phyloP scores from a whole-genome alignment of 129 eudicot species.

The Artemisia argyi region DNA sequence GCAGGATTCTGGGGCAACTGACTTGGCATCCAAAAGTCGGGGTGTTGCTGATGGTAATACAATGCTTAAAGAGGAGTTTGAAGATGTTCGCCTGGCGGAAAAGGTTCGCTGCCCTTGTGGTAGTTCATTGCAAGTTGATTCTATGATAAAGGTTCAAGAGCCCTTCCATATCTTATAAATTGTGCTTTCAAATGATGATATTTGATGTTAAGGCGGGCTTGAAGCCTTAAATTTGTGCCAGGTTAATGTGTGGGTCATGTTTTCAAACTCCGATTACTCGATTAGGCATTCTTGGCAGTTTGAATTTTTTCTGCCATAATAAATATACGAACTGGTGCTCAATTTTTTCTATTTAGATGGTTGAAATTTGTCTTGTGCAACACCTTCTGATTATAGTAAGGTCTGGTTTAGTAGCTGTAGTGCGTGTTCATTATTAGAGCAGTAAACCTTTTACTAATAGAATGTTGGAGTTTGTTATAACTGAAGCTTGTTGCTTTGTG shows the following conservation, averaged over 20 bases:
- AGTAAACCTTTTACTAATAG: no score
- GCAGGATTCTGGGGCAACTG: constrained; percentile 87
- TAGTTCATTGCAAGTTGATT: constrained; percentile 61
- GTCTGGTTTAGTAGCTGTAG: no score
- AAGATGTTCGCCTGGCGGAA: constrained; percentile 56
- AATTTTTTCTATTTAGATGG: no score
- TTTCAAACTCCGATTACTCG: no score
- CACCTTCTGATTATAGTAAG: no score
- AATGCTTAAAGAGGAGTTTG: constrained; percentile 66
- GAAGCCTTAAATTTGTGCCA: not conserved
- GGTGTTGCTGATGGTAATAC: constrained; percentile 43
- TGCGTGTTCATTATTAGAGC: no score
- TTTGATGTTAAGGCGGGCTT: constrained; percentile 11
- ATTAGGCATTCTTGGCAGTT: no score
- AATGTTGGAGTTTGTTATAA: no score
- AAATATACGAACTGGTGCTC: no score
- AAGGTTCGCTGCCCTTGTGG: constrained; percentile 89
- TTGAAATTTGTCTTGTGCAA: no score
- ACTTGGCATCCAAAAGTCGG: constrained; percentile 68
- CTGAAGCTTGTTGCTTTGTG: no score
- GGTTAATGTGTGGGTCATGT: not conserved
- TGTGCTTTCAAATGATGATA: constrained; percentile 9
- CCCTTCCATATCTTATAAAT: constrained; percentile 3
- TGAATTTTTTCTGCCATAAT: no score
- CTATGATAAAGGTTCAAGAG: constrained; percentile 68